A percentile compares a stretch with the other conserved stretches of the same genome.
phyloP scores from a whole-genome alignment of 306 rosid genomes.

The Cucurbita maxima region DNA sequence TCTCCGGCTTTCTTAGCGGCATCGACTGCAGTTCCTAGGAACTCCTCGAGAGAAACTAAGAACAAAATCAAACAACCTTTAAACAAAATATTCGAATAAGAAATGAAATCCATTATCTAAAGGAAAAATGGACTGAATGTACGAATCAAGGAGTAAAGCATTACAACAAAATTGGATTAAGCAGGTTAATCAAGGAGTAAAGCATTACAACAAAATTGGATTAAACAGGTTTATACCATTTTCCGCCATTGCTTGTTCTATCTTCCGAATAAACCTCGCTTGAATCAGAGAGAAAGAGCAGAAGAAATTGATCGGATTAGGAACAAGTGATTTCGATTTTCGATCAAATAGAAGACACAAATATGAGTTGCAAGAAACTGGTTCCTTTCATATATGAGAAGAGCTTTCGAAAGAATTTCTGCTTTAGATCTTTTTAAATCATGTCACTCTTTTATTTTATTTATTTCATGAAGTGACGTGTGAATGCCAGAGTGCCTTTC shows the following conservation, averaged over 20 bases:
- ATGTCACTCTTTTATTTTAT: too few relatives aligned
- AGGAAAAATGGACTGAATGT: neutral
- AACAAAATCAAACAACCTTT: neutral
- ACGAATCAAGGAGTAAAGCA: neutral
- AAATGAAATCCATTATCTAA: neutral
- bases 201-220: neutral
- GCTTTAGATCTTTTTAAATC: neutral
- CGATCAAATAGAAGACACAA: neutral
- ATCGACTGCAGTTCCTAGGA: constrained; percentile 62
- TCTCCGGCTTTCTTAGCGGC: constrained; percentile 81
- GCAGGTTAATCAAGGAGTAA: too few relatives aligned
- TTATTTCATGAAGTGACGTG: too few relatives aligned
- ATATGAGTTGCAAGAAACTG: neutral
- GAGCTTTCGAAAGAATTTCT: too few relatives aligned
- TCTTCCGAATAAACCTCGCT: neutral
- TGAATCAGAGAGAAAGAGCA: neutral
- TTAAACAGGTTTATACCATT: constrained; percentile 17
- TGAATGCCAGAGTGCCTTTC: too few relatives aligned
- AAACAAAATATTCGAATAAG: neutral
- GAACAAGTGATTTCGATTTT: neutral
- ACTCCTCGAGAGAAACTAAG: constrained; percentile 42
- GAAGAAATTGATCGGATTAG: neutral
- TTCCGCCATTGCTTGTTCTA: constrained; percentile 28
- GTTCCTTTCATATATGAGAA: neutral
- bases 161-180: neutral